These are phyloP conservation scores for Colletotrichum liriopes DNA, from an alignment of 2,329 filamentous ascomycete genomes.

Conservation along the genomic window DNA sequence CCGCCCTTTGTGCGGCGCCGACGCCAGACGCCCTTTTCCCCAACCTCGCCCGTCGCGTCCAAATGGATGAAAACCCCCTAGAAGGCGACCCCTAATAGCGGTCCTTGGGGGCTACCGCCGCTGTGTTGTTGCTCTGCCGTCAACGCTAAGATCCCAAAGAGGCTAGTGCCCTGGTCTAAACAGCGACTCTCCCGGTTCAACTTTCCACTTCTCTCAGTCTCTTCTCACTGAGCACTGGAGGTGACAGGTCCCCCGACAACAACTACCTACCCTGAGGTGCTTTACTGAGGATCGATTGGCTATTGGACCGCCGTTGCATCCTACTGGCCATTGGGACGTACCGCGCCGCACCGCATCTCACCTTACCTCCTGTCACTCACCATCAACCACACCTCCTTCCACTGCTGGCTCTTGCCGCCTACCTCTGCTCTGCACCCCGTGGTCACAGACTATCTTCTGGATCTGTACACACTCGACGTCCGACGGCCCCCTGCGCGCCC, in stretches of 20 bases:
- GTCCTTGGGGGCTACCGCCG: constrained; percentile 1
- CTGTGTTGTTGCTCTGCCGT: constrained; percentile 39
- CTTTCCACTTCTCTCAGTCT: neutral
- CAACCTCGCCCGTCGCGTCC: constrained; percentile 16
- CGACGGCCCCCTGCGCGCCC: constrained; percentile 3
- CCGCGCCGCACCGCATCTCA: constrained; percentile 11
- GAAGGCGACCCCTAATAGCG: constrained; percentile 12
- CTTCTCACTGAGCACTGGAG: neutral
- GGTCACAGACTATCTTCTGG: constrained; percentile 10
- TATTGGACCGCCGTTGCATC: constrained; percentile 4
- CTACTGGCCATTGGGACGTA: constrained; percentile 6
- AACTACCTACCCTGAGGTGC: constrained; percentile 1
- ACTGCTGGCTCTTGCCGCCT: constrained; percentile 7
- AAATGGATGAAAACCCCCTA: neutral
- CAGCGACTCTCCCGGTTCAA: constrained; percentile 31
- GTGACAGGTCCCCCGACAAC: constrained; percentile 5
- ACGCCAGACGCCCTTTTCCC: constrained; percentile 16
- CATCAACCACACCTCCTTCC: neutral
- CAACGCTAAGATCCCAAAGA: constrained; percentile 21
- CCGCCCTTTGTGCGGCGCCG: neutral
- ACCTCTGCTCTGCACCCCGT: constrained; percentile 7
- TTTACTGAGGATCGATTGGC: constrained; percentile 3
- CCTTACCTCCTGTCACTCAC: neutral
- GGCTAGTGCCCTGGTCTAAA: constrained; percentile 23
- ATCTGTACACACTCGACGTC: constrained; percentile 20